Percentiles rank a stretch among this genome's conserved stretches.
phyloP scores from a whole-genome alignment of 768 basidiomycete genomes.

The Dacryopinax primogenitus region DNA sequence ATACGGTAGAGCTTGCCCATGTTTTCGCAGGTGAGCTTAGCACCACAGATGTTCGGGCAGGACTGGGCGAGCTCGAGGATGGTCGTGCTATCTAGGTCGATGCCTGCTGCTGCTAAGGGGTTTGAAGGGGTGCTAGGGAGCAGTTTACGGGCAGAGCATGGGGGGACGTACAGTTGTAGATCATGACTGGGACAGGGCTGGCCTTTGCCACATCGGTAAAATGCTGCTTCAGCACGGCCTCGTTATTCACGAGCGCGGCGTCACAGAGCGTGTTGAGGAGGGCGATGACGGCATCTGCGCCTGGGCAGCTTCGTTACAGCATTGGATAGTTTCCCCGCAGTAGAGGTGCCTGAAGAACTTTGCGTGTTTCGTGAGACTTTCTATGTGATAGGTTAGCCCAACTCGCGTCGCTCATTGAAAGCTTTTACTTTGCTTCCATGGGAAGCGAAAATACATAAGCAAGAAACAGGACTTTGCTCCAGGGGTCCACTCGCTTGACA shows the following conservation, averaged over 20 bases:
- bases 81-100: slow-evolving; percentile 82
- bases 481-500: too few relatives aligned
- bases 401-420: too few relatives aligned
- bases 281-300: slow-evolving; percentile 77
- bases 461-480: too few relatives aligned
- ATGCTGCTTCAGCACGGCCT: slow-evolving; percentile 60
- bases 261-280: slow-evolving; percentile 82
- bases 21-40: slow-evolving; percentile 90
- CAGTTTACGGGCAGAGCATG: not conserved
- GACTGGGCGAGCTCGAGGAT: slow-evolving; percentile 66
- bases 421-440: too few relatives aligned
- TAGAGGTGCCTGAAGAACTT: too few relatives aligned
- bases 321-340: slow-evolving; percentile 65
- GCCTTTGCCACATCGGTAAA: slow-evolving; percentile 63
- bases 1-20: slow-evolving; percentile 86
- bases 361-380: too few relatives aligned
- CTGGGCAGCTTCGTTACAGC: slow-evolving; percentile 68
- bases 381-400: too few relatives aligned
- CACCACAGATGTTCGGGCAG: slow-evolving; percentile 66
- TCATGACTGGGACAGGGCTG: slow-evolving; percentile 74
- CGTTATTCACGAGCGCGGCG: slow-evolving; percentile 50
- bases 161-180: slow-evolving; percentile 64
- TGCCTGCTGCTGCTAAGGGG: slow-evolving; percentile 76
- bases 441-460: too few relatives aligned
- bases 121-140: slow-evolving; percentile 33